Percentiles rank a stretch among this genome's conserved stretches.
phyloP scores from a whole-genome alignment of 2,329 filamentous ascomycete genomes.

The Zelopaecilomyces penicillatus region DNA sequence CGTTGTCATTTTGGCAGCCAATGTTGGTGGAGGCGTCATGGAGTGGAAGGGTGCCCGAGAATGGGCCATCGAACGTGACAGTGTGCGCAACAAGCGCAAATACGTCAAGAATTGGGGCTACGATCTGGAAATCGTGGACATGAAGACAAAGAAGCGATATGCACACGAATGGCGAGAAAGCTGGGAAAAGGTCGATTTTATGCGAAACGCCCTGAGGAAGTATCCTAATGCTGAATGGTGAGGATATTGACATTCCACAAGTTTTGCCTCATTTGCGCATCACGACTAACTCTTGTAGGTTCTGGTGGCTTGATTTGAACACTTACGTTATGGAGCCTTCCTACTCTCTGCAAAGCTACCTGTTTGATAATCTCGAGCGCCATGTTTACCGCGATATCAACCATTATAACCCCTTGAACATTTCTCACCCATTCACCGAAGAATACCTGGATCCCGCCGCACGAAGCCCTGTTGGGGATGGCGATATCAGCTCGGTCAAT shows the following conservation, averaged over 20 bases:
- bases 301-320: slow-evolving; percentile 98
- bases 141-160: slow-evolving; percentile 98
- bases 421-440: slow-evolving; percentile 70
- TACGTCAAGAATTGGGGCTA: slow-evolving; percentile 89
- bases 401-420: slow-evolving; percentile 88
- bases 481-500: slow-evolving; percentile 69
- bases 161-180: slow-evolving; percentile 98
- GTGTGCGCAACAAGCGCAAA: slow-evolving; percentile 86
- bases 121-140: slow-evolving; percentile 90
- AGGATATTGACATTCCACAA: slow-evolving; percentile 21
- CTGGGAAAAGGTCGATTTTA: slow-evolving; percentile 97
- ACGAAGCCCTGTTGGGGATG: slow-evolving; percentile 68
- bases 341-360: slow-evolving; percentile 80
- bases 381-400: slow-evolving; percentile 93
- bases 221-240: slow-evolving; percentile 96
- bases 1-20: slow-evolving; percentile 88
- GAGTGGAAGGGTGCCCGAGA: slow-evolving; percentile 96
- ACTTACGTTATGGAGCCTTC: slow-evolving; percentile 96
- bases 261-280: slow-evolving; percentile 2
- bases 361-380: slow-evolving; percentile 71
- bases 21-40: slow-evolving; percentile 95
- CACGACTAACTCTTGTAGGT: slow-evolving; percentile 58
- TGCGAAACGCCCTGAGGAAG: slow-evolving; percentile 81
- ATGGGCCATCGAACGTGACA: slow-evolving; percentile 97
- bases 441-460: slow-evolving; percentile 69